These are phyloP conservation scores for Polytrichum formosum DNA, from an alignment of 225 moss, liverwort and hornwort species.

Conservation along the genomic window DNA sequence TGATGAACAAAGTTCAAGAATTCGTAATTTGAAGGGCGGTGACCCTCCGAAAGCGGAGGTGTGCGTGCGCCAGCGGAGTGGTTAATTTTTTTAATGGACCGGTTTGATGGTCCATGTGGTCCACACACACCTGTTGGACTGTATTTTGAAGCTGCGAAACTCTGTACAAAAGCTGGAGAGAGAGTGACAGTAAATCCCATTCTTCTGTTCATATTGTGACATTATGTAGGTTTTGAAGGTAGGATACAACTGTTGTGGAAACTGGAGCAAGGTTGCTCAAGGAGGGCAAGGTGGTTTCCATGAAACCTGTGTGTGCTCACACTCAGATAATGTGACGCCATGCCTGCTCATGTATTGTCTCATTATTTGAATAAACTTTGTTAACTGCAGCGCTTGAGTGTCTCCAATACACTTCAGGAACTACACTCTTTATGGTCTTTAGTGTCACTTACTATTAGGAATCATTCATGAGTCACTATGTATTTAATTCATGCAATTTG, in stretches of 20 bases:
- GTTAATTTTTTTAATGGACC: background rate
- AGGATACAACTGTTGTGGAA: background rate
- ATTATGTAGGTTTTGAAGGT: conserved; percentile 17
- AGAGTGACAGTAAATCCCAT: conserved; percentile 11
- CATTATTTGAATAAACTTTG: conserved; percentile 11
- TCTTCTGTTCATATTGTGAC: conserved; percentile 52
- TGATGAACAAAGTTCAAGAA: background rate
- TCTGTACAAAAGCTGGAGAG: conserved; percentile 7
- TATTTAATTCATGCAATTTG: too few species aligned
- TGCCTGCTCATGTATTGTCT: conserved; percentile 1
- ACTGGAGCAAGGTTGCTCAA: background rate
- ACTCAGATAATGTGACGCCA: background rate
- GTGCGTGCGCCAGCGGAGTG: background rate
- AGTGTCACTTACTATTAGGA: too few species aligned
- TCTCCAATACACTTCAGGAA: background rate
- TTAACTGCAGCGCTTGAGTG: background rate
- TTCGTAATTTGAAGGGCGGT: background rate
- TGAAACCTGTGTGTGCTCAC: background rate
- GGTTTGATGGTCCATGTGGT: background rate
- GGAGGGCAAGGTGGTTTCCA: background rate
- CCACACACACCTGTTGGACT: conserved; percentile 1
- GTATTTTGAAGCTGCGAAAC: conserved; percentile 8
- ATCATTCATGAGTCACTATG: too few species aligned
- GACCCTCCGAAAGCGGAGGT: background rate
- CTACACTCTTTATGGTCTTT: background rate